Conservation (phyloP, 164 flowering plant genomes). For the Piper betle region DNA sequence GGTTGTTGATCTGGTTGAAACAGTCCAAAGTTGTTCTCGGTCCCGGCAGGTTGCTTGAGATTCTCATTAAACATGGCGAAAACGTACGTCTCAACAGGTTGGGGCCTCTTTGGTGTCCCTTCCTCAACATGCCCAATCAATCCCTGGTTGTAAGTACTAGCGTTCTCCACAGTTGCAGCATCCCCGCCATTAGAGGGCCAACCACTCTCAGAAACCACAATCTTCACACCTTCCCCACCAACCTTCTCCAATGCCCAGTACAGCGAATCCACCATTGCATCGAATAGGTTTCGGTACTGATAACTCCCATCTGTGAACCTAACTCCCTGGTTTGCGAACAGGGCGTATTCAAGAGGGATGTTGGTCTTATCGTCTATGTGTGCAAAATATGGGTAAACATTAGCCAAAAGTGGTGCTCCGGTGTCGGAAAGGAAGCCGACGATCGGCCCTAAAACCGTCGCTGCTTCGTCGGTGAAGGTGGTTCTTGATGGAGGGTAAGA, state of each 20-base stretch:
- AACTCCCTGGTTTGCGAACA: background rate
- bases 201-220: conserved; percentile 10
- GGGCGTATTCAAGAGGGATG: background rate
- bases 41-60: conserved; percentile 2
- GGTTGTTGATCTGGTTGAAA: conserved; percentile 8
- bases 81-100: conserved; percentile 7
- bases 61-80: conserved; percentile 13
- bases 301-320: background rate
- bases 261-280: conserved; percentile 8
- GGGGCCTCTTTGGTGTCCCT: conserved; percentile 9
- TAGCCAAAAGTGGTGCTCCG: conserved; percentile 2
- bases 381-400: conserved; percentile 7
- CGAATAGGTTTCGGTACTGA: conserved; percentile 4
- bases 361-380: background rate
- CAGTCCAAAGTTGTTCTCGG: conserved; percentile 10
- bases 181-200: conserved; percentile 9
- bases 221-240: background rate
- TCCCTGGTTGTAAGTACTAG: conserved; percentile 8
- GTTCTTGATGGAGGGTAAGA: too few species aligned
- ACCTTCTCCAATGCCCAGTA: conserved; percentile 8
- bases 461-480: too few species aligned
- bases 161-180: conserved; percentile 4
- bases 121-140: conserved; percentile 5
- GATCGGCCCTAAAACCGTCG: too few species aligned
- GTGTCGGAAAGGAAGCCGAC: background rate